Conservation (phyloP, 2,329 filamentous ascomycete species). For the Stagonosporopsis tanaceti region DNA sequence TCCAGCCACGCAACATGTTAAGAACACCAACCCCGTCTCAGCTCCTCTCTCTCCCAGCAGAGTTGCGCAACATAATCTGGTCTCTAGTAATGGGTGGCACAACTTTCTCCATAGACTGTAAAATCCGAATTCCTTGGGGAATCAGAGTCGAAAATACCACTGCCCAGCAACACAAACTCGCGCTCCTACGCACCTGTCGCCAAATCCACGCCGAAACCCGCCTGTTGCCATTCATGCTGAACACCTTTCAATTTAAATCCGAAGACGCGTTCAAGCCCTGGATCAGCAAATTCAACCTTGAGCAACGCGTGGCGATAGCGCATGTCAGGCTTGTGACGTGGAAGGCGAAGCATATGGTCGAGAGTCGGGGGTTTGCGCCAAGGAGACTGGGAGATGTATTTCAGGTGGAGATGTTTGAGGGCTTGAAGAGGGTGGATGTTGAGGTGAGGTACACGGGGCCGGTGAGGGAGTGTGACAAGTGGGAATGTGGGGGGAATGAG, state of each 20-base stretch:
- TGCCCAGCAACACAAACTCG: constrained; percentile 1
- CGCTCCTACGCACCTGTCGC: constrained; percentile 13
- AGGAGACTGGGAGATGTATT: constrained; percentile 13
- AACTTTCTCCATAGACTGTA: not conserved
- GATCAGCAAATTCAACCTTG: constrained; percentile 2
- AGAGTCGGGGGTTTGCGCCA: constrained; percentile 10
- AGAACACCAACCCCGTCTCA: not conserved
- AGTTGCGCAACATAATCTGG: constrained; percentile 16
- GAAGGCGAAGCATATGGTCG: constrained; percentile 17
- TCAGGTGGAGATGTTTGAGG: constrained; percentile 5
- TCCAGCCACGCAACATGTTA: not conserved
- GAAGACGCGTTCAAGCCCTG: constrained; percentile 15
- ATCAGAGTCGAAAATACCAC: not conserved
- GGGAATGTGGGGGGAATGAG: constrained; percentile 6
- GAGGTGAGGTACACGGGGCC: constrained; percentile 3
- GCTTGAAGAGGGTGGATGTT: not conserved
- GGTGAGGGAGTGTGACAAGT: constrained; percentile 9
- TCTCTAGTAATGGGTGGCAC: not conserved
- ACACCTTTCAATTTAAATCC: constrained; percentile 9
- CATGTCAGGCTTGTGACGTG: constrained; percentile 3
- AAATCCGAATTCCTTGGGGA: constrained; percentile 6
- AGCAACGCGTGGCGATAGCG: constrained; percentile 3
- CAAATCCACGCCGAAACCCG: constrained; percentile 16
- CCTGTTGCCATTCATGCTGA: constrained; percentile 3
- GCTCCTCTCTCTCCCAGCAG: constrained; percentile 12